phyloP scores from a whole-genome alignment of 148 eudicot genomes.

The Rhododendron molle region DNA sequence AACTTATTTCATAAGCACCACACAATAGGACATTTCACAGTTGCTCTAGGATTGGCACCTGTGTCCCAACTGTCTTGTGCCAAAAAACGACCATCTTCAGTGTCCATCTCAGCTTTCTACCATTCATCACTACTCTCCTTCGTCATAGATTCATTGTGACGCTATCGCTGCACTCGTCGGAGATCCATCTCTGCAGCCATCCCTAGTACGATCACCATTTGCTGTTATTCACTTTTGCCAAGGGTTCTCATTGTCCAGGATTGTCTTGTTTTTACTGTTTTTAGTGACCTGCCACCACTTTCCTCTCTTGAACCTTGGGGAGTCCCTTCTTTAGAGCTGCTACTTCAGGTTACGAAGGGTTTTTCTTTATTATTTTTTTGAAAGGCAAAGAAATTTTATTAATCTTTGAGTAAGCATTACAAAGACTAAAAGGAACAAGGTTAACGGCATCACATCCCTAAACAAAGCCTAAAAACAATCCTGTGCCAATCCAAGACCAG shows the following conservation, averaged over 20 bases:
- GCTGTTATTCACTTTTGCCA: not conserved
- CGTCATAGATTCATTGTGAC: not conserved
- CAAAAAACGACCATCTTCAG: not conserved
- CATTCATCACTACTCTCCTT: not conserved
- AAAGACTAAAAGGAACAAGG: no score
- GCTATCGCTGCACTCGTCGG: not conserved
- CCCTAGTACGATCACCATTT: not conserved
- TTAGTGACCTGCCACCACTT: not conserved
- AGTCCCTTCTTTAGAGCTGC: not conserved
- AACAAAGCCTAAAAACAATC: no score
- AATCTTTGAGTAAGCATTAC: no score
- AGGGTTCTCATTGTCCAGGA: not conserved
- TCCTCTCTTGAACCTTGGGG: not conserved
- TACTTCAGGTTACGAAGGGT: not conserved
- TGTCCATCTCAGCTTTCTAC: not conserved
- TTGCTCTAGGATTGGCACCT: not conserved
- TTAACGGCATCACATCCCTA: no score
- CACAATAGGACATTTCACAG: not conserved
- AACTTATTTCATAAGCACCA: not conserved
- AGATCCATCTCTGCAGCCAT: not conserved
- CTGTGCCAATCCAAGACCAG: no score
- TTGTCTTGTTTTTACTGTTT: not conserved
- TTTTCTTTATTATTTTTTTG: not conserved
- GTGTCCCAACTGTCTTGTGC: not conserved
- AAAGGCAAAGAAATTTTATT: no score